Evolutionary conservation across 2,329 filamentous ascomycete species (phyloP).

Genomic region (Alternaria solani): DNA sequence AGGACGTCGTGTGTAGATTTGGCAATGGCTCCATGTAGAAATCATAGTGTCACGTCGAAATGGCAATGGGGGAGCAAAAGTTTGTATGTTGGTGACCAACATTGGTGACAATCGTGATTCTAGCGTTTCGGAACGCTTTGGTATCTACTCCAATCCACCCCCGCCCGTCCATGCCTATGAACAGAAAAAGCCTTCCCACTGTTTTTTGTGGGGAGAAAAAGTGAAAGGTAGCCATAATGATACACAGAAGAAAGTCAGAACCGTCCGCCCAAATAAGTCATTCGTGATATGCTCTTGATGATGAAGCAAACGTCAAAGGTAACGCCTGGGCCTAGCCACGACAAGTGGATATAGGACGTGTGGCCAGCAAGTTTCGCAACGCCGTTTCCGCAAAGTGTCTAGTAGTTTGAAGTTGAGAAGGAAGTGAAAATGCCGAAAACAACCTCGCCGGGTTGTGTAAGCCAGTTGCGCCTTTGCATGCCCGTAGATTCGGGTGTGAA

Average conservation of each 20-base stretch:
- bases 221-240: constrained; percentile 19
- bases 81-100: constrained; percentile 10
- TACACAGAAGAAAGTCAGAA: constrained; percentile 29
- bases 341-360: constrained; percentile 25
- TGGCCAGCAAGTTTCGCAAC: constrained; percentile 31
- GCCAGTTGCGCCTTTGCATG: constrained; percentile 46
- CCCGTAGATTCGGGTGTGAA: constrained; percentile 21
- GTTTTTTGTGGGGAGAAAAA: constrained; percentile 5
- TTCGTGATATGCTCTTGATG: constrained; percentile 29
- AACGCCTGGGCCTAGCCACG: constrained; percentile 16
- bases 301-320: constrained; percentile 9
- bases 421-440: constrained; percentile 20
- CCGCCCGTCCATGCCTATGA: constrained; percentile 7
- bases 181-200: constrained; percentile 10
- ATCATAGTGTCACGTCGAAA: neutral
- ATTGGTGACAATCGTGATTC: constrained; percentile 24
- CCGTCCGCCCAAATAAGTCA: constrained; percentile 24
- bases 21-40: neutral
- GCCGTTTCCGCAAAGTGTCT: constrained; percentile 32
- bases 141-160: constrained; percentile 28
- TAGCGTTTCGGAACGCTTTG: constrained; percentile 29
- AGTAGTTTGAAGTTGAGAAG: constrained; percentile 17
- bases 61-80: neutral
- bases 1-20: neutral
- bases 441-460: constrained; percentile 38